A percentile compares a stretch with the other conserved stretches of the same genome.
These are phyloP conservation scores for Globisporangium cederbergense DNA, from an alignment of 352 stramenopile species.

Conservation along the genomic window DNA sequence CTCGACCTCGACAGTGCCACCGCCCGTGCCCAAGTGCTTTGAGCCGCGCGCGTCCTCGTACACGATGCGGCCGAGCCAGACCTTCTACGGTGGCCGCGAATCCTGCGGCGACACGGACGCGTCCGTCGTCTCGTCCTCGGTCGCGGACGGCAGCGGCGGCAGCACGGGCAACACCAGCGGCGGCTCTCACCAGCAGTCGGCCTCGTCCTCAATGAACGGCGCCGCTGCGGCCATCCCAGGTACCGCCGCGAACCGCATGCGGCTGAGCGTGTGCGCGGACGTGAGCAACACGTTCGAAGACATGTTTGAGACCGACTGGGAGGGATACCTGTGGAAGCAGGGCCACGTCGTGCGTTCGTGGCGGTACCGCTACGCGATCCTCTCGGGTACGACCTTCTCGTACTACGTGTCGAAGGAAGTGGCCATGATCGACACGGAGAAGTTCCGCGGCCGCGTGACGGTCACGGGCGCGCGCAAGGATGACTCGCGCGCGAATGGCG, in stretches of 20 bases:
- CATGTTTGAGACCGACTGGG: constrained; percentile 86
- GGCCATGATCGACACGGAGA: constrained; percentile 75
- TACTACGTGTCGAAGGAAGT: constrained; percentile 85
- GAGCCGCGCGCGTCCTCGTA: constrained; percentile 35
- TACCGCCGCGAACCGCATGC: constrained; percentile 22
- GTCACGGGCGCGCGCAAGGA: constrained; percentile 72
- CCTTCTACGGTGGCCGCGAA: constrained; percentile 42
- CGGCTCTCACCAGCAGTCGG: background rate
- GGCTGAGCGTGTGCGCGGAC: constrained; percentile 67
- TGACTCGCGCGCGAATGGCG: constrained; percentile 59
- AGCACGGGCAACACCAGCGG: constrained; percentile 25
- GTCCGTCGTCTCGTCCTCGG: constrained; percentile 56
- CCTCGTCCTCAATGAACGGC: background rate
- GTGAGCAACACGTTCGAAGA: constrained; percentile 74
- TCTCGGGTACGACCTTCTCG: constrained; percentile 74
- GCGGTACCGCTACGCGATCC: constrained; percentile 79
- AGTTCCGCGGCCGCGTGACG: constrained; percentile 76
- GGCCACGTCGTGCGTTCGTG: constrained; percentile 84
- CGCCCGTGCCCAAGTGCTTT: constrained; percentile 15
- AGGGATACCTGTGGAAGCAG: constrained; percentile 88
- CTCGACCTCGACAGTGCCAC: constrained; percentile 16
- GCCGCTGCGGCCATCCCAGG: background rate
- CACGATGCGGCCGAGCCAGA: constrained; percentile 60
- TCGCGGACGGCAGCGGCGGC: constrained; percentile 41
- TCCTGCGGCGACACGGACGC: constrained; percentile 39